A percentile compares a stretch with the other conserved stretches of the same genome.
Conservation (phyloP, 202 grass and related monocot genomes). For the Saccharum hybrid region DNA sequence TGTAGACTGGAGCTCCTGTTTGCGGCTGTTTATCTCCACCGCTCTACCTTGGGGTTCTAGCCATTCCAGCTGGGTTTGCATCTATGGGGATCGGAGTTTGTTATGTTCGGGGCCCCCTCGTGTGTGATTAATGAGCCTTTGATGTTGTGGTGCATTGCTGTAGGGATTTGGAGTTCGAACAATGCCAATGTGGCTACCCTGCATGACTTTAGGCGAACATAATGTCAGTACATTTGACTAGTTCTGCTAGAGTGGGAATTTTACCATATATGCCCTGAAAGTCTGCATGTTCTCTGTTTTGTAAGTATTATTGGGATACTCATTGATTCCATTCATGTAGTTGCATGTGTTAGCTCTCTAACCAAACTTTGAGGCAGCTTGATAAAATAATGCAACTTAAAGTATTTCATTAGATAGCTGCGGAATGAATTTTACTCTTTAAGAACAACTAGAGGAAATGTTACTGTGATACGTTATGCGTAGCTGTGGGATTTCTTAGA, state of each 20-base stretch:
- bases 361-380: slow-evolving; percentile 11
- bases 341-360: not conserved
- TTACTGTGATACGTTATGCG: not conserved
- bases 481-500: not conserved
- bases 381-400: not conserved
- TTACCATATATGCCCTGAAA: not conserved
- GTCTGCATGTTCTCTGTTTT: not conserved
- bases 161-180: slow-evolving; percentile 6
- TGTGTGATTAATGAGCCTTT: not conserved
- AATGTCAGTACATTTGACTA: not conserved
- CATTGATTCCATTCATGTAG: slow-evolving; percentile 1
- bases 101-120: not conserved
- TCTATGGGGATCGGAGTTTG: not conserved
- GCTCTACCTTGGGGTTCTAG: not conserved
- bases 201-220: not conserved
- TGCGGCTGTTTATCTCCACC: not conserved
- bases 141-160: not conserved
- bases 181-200: slow-evolving; percentile 38
- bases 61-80: slow-evolving; percentile 8
- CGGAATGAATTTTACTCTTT: not conserved
- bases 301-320: not conserved
- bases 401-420: not conserved
- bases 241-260: not conserved
- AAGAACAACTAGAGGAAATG: not conserved
- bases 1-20: not conserved